phyloP scores from a whole-genome alignment of 2,329 filamentous ascomycete species.

The Aureobasidium subglaciale region DNA sequence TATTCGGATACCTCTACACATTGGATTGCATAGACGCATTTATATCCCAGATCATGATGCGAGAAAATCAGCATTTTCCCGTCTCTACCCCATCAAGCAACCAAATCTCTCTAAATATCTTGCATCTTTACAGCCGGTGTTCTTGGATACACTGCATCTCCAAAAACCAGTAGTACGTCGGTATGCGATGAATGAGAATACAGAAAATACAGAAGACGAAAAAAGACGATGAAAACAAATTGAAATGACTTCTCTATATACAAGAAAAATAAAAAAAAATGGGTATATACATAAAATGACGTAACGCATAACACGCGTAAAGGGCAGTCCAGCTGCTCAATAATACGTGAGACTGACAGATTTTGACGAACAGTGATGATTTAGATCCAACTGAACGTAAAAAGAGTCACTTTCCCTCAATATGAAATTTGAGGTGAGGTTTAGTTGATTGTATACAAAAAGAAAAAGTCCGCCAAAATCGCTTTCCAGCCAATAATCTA shows the following conservation, averaged over 20 bases:
- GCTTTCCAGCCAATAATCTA: background rate
- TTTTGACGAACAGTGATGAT: background rate
- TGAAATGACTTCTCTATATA: constrained; percentile 14
- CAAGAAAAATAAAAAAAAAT: background rate
- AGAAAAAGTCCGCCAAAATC: background rate
- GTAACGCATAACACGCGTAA: background rate
- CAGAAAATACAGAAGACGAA: too few species aligned
- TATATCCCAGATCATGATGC: too few species aligned
- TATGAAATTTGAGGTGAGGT: too few species aligned
- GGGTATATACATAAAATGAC: constrained; percentile 5
- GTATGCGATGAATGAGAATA: too few species aligned
- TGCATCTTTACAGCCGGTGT: too few species aligned
- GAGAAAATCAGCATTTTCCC: too few species aligned
- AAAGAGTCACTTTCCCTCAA: background rate
- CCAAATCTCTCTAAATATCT: too few species aligned
- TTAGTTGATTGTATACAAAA: constrained; percentile 7
- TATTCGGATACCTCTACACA: too few species aligned
- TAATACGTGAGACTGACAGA: background rate
- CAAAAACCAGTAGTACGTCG: too few species aligned
- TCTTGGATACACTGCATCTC: too few species aligned
- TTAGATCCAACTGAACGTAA: background rate
- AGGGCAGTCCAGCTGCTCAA: constrained; percentile 10
- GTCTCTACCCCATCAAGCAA: too few species aligned
- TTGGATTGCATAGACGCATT: too few species aligned
- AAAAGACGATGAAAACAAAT: constrained; percentile 5